Evolutionary conservation across 2,329 filamentous ascomycete species (phyloP), one percentile per base, ranked within the genome.

Genomic region (Claviceps spartinae): DNA sequence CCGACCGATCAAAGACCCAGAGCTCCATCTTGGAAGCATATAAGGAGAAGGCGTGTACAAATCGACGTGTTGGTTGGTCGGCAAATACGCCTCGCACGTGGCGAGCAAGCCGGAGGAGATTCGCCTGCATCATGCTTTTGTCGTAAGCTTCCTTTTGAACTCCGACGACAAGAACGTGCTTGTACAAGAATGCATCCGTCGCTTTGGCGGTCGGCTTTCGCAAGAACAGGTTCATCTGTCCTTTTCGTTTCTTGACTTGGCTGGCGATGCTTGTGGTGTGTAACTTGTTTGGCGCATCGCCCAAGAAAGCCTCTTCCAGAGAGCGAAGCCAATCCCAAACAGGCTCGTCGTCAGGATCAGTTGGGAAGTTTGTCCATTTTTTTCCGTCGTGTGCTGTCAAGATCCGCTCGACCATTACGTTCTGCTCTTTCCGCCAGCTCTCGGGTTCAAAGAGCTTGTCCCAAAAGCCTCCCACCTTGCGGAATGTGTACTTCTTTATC

Each of bases 1-100:
- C 60, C 16, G 57, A 55, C 2, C 59, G 54, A 48, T 58, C 54
- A 5, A 61, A 62, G 6, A 62, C 43, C 57, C 56, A 59, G 11
- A 60, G 49, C 48, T 62, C 59, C 49, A 60, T 55, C 20, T 38
- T 54, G 0, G 54, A 55, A 11, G 34, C 54, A 37, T 18, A 47
- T 16, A 57, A 37, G 1, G 20, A 24, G 42, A 54, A 61, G 2
- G 46, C 58, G 36, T 60, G 56, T 2, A 58, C 20, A 20, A 57
- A 60, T 2, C 56, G 53, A 22, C 60, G 59, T 1, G 57, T 58
- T 2, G 61, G 60, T 16, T 61, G 56, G 47, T 57, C 45, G 4
- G 52, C 41, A 13, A 54, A 54, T n/a, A 54, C 45, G 14, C 49
- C 37, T 46, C 55, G 56, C 7, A 60, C 53, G 49, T 59, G 45